Evolutionary conservation across 768 basidiomycete species (phyloP), one percentile per base, ranked within the genome.

Genomic region (Lenzites betulinus): DNA sequence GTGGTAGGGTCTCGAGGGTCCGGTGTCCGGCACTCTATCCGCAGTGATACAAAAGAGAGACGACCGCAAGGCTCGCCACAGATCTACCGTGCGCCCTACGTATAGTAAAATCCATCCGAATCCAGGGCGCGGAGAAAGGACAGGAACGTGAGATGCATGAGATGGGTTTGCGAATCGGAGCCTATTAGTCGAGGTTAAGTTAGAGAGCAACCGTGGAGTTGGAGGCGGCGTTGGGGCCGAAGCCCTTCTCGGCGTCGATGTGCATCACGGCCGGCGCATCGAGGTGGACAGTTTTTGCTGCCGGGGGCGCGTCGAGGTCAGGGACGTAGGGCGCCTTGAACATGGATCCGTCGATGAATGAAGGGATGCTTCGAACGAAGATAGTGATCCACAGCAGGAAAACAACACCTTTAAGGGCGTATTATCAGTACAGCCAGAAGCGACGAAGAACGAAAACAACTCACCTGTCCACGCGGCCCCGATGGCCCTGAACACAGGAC

Each of bases 401-500:
- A 12, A 76, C 76, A 25, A 78, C 18, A 23, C 75, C 81, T 81
- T 60, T 3, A 38, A 22, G 16, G 38, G 33, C 11, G 15, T 7
- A 22, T 25, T 12, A 20, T 49, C 15, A 30, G 28, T n/a, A 35
- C 2, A 6, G 33, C 15, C 35, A 18, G 7, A 15, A 16, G 7
- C 7, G 16, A 28, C 11, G 20, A 41, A 15, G 49, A 28, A 54
- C 16, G 13, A 18, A 23, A 8, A 16, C 1, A 48, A 70, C 80
- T 54, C 64, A 82, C 83, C 74, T 9, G 79, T 78, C 80, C 81
- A 85, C 28, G 80, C 74, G 0, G 83, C 77, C 36, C 84, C 85
- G 51, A 84, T 79, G 26, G 75, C 80, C 41, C 78, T 74, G 71
- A 85, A 83, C 68, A 82, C 80, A 1, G 69, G 67, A 51, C 80